Conservation (phyloP, 2,329 filamentous ascomycete species). For the Pseudocercospora macadamiae region DNA sequence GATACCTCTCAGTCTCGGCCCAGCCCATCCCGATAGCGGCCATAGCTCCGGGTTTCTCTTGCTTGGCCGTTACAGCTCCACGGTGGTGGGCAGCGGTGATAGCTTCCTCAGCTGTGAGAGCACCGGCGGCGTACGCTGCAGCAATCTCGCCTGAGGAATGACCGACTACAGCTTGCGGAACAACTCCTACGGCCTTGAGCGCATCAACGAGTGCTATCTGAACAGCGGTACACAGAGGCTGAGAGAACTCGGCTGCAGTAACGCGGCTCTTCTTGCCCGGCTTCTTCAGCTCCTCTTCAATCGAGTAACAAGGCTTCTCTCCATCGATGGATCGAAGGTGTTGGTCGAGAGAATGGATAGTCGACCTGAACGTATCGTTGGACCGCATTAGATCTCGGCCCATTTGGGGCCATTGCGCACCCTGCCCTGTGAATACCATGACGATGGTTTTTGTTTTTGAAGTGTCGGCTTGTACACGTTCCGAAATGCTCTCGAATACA, state of each 20-base stretch:
- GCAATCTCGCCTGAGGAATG: conserved; percentile 39
- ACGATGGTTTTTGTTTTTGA: background rate
- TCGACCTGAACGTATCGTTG: background rate
- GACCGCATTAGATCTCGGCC: background rate
- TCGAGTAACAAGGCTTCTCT: background rate
- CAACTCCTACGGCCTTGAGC: background rate
- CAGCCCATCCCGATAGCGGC: conserved; percentile 35
- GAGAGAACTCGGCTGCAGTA: background rate
- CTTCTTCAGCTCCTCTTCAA: conserved; percentile 21
- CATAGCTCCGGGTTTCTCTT: conserved; percentile 35
- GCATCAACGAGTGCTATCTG: conserved; percentile 17
- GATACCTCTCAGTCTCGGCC: conserved; percentile 26
- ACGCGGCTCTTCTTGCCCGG: conserved; percentile 11
- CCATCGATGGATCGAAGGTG: too few species aligned
- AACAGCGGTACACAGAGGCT: conserved; percentile 19
- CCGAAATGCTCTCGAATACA: background rate
- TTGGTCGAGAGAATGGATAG: background rate
- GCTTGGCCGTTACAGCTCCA: conserved; percentile 6
- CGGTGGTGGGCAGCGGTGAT: conserved; percentile 7
- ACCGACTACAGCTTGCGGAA: conserved; percentile 26
- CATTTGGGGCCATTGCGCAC: conserved; percentile 25
- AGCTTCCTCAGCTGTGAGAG: background rate
- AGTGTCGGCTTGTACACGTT: background rate
- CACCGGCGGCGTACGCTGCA: conserved; percentile 24
- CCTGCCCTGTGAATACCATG: conserved; percentile 28